A percentile compares a stretch with the other conserved stretches of the same genome.
These are phyloP conservation scores for apple (Malus domestica) DNA, from an alignment of 306 rosid genomes.

Conservation along the genomic window DNA sequence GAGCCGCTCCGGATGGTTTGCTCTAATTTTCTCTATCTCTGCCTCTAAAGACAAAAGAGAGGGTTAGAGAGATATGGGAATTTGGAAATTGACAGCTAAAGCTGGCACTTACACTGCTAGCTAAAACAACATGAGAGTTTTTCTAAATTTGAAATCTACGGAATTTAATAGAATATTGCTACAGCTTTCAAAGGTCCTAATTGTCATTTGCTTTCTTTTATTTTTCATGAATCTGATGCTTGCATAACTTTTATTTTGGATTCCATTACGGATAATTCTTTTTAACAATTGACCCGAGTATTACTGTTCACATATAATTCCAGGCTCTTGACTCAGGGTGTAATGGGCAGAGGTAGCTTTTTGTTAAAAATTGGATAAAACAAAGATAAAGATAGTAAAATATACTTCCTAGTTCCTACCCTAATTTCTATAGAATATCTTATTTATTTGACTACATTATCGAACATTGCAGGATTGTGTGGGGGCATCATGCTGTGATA, in stretches of 20 bases:
- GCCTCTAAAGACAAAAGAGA: background rate
- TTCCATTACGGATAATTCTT: background rate
- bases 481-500: slow-evolving; percentile 76
- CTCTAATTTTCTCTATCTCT: background rate
- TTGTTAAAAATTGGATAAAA: background rate
- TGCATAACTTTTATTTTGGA: background rate
- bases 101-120: background rate
- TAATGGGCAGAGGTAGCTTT: background rate
- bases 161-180: background rate
- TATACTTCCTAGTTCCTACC: background rate
- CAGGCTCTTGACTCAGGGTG: too few species aligned
- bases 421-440: background rate
- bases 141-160: background rate
- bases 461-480: slow-evolving; percentile 68
- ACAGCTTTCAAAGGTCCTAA: background rate
- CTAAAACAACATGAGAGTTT: background rate
- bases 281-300: background rate
- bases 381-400: background rate
- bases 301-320: background rate
- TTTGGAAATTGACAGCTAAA: background rate
- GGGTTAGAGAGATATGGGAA: background rate
- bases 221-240: too few species aligned
- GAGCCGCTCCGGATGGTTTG: background rate
- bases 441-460: slow-evolving; percentile 15
- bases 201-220: too few species aligned